Conservation (phyloP, 495 filamentous ascomycete species). For the Penicillium parvum region DNA sequence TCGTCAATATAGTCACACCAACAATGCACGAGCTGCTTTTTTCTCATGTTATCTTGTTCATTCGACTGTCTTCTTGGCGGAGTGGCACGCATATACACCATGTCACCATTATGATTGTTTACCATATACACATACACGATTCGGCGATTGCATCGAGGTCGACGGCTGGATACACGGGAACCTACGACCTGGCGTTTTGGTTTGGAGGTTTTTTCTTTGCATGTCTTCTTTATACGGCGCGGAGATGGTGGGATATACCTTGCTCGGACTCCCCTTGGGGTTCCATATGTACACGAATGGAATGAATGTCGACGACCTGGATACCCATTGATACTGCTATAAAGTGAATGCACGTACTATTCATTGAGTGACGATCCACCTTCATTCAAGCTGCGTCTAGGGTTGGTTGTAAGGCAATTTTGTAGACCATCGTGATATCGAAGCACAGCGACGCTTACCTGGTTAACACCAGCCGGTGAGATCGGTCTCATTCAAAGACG, state of each 20-base stretch:
- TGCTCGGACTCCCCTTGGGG: too few relatives aligned
- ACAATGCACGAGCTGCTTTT: conserved; percentile 6
- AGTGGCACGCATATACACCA: not conserved
- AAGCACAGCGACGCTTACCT: not conserved
- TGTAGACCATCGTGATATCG: conserved; percentile 13
- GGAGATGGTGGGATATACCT: too few relatives aligned
- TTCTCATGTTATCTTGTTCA: not conserved
- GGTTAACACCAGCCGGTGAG: not conserved
- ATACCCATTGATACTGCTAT: too few relatives aligned
- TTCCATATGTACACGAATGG: too few relatives aligned
- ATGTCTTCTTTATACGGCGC: too few relatives aligned
- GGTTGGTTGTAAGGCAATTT: conserved; percentile 17
- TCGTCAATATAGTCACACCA: conserved; percentile 7
- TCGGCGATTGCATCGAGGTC: conserved; percentile 8
- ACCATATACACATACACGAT: conserved; percentile 1
- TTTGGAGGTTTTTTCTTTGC: too few relatives aligned
- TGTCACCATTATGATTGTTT: not conserved
- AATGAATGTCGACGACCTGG: too few relatives aligned
- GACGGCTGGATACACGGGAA: conserved; percentile 14
- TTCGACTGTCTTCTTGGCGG: not conserved
- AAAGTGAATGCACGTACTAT: too few relatives aligned
- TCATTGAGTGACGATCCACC: conserved; percentile 38
- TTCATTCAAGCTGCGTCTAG: conserved; percentile 11
- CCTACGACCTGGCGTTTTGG: conserved; percentile 12
- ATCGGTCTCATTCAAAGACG: not conserved